Conservation (phyloP, 2,329 filamentous ascomycete genomes). For the Fusarium phyllophilum region DNA sequence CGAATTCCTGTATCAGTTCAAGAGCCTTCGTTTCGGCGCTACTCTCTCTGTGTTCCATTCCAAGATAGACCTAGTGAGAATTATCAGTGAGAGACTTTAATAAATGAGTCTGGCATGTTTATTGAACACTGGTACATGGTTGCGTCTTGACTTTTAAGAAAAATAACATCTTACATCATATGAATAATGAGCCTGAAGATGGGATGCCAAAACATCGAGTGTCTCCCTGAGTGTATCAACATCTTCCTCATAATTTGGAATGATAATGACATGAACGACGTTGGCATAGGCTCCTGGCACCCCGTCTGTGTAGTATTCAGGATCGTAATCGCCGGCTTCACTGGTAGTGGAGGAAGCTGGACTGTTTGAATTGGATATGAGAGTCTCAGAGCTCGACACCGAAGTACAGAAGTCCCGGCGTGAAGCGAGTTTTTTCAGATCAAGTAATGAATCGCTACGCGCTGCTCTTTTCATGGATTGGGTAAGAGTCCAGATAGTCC, state of each 20-base stretch:
- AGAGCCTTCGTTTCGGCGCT: slow-evolving; percentile 70
- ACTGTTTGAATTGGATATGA: slow-evolving; percentile 56
- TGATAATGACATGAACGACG: slow-evolving; percentile 72
- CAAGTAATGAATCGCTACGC: slow-evolving; percentile 57
- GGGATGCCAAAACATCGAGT: slow-evolving; percentile 73
- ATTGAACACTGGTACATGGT: background rate
- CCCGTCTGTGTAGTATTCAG: slow-evolving; percentile 58
- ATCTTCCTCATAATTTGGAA: slow-evolving; percentile 81
- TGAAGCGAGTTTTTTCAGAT: slow-evolving; percentile 57
- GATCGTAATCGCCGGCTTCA: slow-evolving; percentile 62
- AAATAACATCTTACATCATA: slow-evolving; percentile 72
- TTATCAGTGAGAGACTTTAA: slow-evolving; percentile 5
- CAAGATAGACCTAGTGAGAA: slow-evolving; percentile 69
- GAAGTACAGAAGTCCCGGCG: slow-evolving; percentile 66
- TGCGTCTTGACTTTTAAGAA: background rate
- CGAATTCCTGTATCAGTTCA: slow-evolving; percentile 69
- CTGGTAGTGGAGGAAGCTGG: slow-evolving; percentile 60
- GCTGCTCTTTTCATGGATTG: slow-evolving; percentile 58
- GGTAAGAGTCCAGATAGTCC: slow-evolving; percentile 68
- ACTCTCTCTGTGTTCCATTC: slow-evolving; percentile 76
- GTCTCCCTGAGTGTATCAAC: slow-evolving; percentile 74
- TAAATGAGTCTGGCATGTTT: background rate
- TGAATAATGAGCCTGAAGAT: slow-evolving; percentile 68
- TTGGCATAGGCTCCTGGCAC: slow-evolving; percentile 54
- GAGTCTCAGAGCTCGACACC: slow-evolving; percentile 65